These are phyloP conservation scores for Cnidoscolus chayamansa DNA, from an alignment of 441 rosid genomes.

Conservation along the genomic window DNA sequence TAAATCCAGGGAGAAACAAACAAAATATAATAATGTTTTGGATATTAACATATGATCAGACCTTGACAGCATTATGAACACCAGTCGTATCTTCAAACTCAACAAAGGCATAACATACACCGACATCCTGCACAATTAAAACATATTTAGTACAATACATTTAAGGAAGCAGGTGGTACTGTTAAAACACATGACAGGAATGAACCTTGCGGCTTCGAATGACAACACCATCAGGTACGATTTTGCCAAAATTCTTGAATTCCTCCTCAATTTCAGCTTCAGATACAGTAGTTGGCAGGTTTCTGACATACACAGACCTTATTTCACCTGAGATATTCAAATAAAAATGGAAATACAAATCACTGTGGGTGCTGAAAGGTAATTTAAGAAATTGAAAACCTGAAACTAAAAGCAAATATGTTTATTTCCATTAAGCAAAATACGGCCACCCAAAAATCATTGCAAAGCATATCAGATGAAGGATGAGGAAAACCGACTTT, in stretches of 20 bases:
- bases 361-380: not conserved
- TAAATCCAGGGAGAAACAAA: not conserved
- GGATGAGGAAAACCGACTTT: slow-evolving; percentile 37
- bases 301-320: slow-evolving; percentile 63
- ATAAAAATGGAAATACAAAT: slow-evolving; percentile 5
- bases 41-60: slow-evolving; percentile 17
- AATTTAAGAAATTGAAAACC: not conserved
- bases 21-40: too few species aligned
- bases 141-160: slow-evolving; percentile 12
- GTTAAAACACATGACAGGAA: slow-evolving; percentile 13
- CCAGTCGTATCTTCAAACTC: slow-evolving; percentile 62
- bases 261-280: slow-evolving; percentile 70
- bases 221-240: slow-evolving; percentile 57
- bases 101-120: slow-evolving; percentile 73
- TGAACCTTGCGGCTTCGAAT: slow-evolving; percentile 67
- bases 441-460: not conserved
- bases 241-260: slow-evolving; percentile 58
- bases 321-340: slow-evolving; percentile 46
- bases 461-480: not conserved
- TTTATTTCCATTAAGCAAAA: not conserved
- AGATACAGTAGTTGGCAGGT: slow-evolving; percentile 48
- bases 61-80: slow-evolving; percentile 59
- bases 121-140: slow-evolving; percentile 52
- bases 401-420: too few species aligned
- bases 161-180: not conserved